phyloP scores from a whole-genome alignment of 2,329 filamentous ascomycete genomes.

The Cladosporium sp. region DNA sequence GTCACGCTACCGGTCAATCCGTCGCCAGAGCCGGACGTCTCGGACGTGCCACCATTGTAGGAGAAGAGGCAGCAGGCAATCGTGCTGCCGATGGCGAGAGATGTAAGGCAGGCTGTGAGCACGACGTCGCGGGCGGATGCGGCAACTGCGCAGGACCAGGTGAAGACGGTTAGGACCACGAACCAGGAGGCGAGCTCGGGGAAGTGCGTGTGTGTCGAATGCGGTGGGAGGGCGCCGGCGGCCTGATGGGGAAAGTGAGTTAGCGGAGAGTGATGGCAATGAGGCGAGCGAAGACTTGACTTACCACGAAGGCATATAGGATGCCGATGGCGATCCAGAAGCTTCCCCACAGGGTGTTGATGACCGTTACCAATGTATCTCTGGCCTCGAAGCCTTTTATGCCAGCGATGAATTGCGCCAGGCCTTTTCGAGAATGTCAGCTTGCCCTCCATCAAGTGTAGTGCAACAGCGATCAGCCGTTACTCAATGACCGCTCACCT shows the following conservation, averaged over 20 bases:
- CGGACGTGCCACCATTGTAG: conserved; percentile 14
- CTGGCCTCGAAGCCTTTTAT: conserved; percentile 19
- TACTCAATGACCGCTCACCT: background rate
- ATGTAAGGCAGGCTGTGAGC: conserved; percentile 14
- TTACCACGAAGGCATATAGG: conserved; percentile 13
- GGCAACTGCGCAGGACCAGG: conserved; percentile 16
- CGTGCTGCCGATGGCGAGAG: conserved; percentile 17
- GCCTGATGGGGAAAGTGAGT: background rate
- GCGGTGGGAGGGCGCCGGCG: conserved; percentile 10
- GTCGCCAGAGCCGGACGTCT: conserved; percentile 15
- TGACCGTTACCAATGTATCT: conserved; percentile 21
- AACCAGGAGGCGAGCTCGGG: conserved; percentile 21
- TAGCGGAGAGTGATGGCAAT: background rate
- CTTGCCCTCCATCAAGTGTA: too few relatives aligned
- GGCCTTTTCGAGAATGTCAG: conserved; percentile 7
- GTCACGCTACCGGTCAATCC: conserved; percentile 14
- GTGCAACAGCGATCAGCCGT: too few relatives aligned
- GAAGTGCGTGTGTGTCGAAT: conserved; percentile 17
- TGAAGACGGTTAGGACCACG: conserved; percentile 18
- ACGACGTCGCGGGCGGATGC: conserved; percentile 17
- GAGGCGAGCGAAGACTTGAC: background rate
- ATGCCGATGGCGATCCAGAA: conserved; percentile 22
- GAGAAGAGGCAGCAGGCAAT: conserved; percentile 20
- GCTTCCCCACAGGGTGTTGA: conserved; percentile 21
- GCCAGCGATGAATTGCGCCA: conserved; percentile 27